A percentile compares a stretch with the other conserved stretches of the same genome.
These are phyloP conservation scores for Hygrocybe coccinea DNA, from an alignment of 768 basidiomycete genomes.

Conservation along the genomic window DNA sequence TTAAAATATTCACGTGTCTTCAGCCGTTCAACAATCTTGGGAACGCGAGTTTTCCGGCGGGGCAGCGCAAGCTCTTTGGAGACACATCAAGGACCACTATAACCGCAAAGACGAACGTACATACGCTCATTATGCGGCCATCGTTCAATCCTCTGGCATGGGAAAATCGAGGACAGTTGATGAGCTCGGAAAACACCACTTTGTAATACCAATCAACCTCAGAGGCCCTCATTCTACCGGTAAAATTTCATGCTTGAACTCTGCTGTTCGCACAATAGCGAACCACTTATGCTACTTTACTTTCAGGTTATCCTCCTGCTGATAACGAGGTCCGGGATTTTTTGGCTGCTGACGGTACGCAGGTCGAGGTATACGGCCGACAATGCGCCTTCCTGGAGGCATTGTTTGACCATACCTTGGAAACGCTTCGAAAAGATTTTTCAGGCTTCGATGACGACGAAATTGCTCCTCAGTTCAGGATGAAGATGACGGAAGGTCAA, in stretches of 20 bases:
- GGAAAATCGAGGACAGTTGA: slow-evolving; percentile 9
- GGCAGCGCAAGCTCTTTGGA: not conserved
- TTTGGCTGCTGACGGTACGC: not conserved
- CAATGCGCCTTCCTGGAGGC: not conserved
- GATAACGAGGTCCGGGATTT: slow-evolving; percentile 1
- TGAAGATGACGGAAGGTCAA: not conserved
- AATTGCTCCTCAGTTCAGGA: not conserved
- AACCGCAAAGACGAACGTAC: not conserved
- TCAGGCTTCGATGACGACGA: not conserved
- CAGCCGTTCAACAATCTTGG: slow-evolving; percentile 1
- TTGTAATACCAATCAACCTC: slow-evolving; percentile 6
- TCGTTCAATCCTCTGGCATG: slow-evolving; percentile 10
- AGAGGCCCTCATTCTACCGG: not conserved
- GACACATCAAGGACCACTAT: not conserved
- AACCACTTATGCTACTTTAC: not conserved
- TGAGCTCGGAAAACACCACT: slow-evolving; percentile 1
- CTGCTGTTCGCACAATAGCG: not conserved
- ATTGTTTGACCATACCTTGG: not conserved
- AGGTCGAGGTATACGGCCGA: not conserved
- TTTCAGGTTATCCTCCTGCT: slow-evolving; percentile 4
- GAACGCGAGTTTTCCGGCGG: not conserved
- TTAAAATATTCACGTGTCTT: not conserved
- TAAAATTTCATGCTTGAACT: not conserved
- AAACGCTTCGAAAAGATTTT: not conserved
- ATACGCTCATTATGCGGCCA: not conserved